Percentiles rank a stretch among this genome's conserved stretches.
phyloP scores from a whole-genome alignment of 2,329 filamentous ascomycete species.

The Pezicula carpinea region DNA sequence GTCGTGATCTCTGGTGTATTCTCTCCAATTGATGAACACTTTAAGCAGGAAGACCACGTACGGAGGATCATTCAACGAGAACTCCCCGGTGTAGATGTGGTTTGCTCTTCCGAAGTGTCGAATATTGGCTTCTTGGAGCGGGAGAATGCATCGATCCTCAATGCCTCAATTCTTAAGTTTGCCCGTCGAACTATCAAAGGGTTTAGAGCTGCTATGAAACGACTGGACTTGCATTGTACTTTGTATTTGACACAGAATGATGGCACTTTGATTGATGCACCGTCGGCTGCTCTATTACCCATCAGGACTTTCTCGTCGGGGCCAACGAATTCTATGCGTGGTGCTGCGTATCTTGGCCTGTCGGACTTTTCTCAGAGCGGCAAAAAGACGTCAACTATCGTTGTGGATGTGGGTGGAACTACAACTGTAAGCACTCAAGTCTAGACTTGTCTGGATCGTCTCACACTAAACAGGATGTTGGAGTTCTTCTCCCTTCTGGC shows the following conservation, averaged over 20 bases:
- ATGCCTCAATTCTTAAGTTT: constrained; percentile 55
- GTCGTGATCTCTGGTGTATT: constrained; percentile 52
- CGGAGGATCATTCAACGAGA: constrained; percentile 40
- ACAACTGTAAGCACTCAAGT: constrained; percentile 38
- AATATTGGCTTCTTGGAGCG: constrained; percentile 45
- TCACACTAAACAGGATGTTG: constrained; percentile 36
- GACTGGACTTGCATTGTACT: constrained; percentile 38
- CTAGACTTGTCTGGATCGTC: not conserved
- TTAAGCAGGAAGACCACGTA: constrained; percentile 45
- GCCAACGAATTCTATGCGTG: constrained; percentile 58
- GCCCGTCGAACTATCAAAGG: constrained; percentile 49
- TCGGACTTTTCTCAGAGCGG: constrained; percentile 8
- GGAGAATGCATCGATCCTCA: constrained; percentile 60
- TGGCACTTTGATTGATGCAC: constrained; percentile 50
- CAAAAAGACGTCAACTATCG: constrained; percentile 15
- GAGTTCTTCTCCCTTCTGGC: constrained; percentile 49
- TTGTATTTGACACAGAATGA: constrained; percentile 58
- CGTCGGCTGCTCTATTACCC: constrained; percentile 48
- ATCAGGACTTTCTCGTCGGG: constrained; percentile 58
- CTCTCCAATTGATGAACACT: constrained; percentile 49
- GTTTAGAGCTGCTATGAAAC: constrained; percentile 46
- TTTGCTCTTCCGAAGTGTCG: constrained; percentile 44
- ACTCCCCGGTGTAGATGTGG: constrained; percentile 41
- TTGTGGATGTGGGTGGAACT: constrained; percentile 56
- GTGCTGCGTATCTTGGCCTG: constrained; percentile 50